Conservation (phyloP, 2,329 filamentous ascomycete species). For the Colletotrichum sp. region DNA sequence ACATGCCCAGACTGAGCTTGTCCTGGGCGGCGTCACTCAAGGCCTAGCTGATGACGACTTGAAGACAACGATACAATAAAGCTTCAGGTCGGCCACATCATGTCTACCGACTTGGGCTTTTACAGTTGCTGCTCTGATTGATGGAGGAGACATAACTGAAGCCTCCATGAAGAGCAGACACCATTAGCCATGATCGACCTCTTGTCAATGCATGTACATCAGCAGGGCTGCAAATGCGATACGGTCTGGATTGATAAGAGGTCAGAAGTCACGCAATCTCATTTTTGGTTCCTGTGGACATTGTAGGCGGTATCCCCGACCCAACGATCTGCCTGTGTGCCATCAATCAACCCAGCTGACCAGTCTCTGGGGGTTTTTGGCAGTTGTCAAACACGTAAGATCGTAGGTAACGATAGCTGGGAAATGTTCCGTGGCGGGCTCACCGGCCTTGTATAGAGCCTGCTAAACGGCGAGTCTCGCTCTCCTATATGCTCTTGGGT, state of each 20-base stretch:
- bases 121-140: not conserved
- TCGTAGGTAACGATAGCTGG: not conserved
- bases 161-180: too few species aligned
- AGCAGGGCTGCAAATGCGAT: not conserved
- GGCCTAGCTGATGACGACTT: not conserved
- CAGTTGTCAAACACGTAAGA: not conserved
- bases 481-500: not conserved
- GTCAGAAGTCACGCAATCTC: not conserved
- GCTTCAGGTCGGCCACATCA: too few species aligned
- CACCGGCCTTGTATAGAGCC: not conserved
- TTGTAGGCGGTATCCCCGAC: not conserved
- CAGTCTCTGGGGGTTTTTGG: rapidly evolving
- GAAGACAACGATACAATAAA: not conserved
- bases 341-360: not conserved
- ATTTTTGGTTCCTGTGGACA: not conserved
- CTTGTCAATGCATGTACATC: not conserved
- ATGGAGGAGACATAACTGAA: not conserved
- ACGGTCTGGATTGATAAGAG: not conserved
- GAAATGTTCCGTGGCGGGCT: not conserved
- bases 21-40: not conserved
- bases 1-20: not conserved
- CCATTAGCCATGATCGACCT: not conserved
- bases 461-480: not conserved
- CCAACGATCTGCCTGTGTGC: not conserved
- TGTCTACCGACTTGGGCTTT: too few species aligned